Base-by-base conservation (phyloP, 768 basidiomycete genomes). In the Royoungia palumana region DNA sequence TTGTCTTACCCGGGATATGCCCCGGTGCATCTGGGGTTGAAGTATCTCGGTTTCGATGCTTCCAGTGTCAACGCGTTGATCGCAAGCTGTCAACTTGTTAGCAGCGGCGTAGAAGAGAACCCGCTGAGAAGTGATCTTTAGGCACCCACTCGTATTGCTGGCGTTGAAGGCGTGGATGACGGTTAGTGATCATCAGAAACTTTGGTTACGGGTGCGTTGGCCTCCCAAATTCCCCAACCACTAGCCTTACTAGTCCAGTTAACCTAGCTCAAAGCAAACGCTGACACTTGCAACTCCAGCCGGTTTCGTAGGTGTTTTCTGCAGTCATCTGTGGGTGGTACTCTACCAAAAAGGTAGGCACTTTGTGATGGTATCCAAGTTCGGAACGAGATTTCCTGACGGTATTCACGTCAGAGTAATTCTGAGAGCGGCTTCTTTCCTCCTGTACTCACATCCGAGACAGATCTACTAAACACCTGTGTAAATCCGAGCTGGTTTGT, bases 1-100 rank as follows among this genome's bases (percentile, higher is more conserved):
- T 44, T 20, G 67, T 54, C 53, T 72, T 71, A 41, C 70, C 68
- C 2, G 68, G 70, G 10, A 63, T 57, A 48, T 70, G 70, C 8
- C 42, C 45, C 0, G 60, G 61, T 6, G 60, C 59, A 37, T 61
- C 60, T 10, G 60, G 43, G 61, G 56, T 2, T 55, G 60, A 36
- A 68, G 61, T 20, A 67, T 60, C 43, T 54, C 50, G 8, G 58
- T 56, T 4, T 62, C 68, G 21, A 59, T 34, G 39, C 62, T 47
- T 42, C 49, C 16, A 61, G 32, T 9, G 54, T 54, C 49, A 58
- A 10, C 5, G 55, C 55, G 11, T 62, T 62, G 43, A 62, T 48
- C 24, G 51, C 62, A 11, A 58, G 50, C 56, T 59, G 10, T 28
- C 28, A 37, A 21, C 21, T 35, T 13, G 21, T 13, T 14, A n/a